phyloP scores from a whole-genome alignment of 1,284 basidiomycete species.

The Leccinum pseudoinsigne region DNA sequence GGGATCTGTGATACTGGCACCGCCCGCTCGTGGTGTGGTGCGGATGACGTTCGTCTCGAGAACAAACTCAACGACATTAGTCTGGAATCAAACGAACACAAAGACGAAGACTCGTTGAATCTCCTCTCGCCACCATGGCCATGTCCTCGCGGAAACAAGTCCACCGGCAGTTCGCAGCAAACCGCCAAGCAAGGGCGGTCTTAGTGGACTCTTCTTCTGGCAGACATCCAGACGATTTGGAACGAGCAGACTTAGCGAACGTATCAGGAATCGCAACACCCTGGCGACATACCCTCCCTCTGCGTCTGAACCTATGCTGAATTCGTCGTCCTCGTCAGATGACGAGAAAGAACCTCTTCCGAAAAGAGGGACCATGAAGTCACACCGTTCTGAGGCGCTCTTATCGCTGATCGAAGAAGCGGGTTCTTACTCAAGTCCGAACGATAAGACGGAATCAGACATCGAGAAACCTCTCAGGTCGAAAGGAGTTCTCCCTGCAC shows the following conservation, averaged over 20 bases:
- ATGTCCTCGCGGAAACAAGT: slow-evolving; percentile 4
- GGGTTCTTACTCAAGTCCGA: background rate
- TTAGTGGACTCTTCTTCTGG: background rate
- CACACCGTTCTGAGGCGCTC: slow-evolving; percentile 13
- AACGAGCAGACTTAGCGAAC: background rate
- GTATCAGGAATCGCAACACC: background rate
- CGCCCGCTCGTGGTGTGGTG: background rate
- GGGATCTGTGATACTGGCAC: background rate
- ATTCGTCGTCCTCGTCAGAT: background rate
- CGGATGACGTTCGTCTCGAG: background rate
- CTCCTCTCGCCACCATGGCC: slow-evolving; percentile 24
- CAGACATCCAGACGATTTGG: background rate
- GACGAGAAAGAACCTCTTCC: slow-evolving; percentile 11
- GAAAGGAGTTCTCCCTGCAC: background rate
- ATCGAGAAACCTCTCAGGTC: background rate
- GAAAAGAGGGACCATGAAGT: slow-evolving; percentile 10
- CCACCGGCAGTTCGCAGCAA: background rate
- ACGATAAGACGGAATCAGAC: background rate
- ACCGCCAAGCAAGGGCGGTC: background rate
- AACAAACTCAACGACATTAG: background rate
- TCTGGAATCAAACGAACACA: background rate
- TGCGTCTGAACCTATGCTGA: slow-evolving; percentile 16
- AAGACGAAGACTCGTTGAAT: slow-evolving; percentile 22
- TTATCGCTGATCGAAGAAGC: slow-evolving; percentile 17
- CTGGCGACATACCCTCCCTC: slow-evolving; percentile 6